Evolutionary conservation across 2,329 filamentous ascomycete genomes (phyloP), one percentile per base, ranked within the genome.

Genomic region (Verticillium alfalfae): DNA sequence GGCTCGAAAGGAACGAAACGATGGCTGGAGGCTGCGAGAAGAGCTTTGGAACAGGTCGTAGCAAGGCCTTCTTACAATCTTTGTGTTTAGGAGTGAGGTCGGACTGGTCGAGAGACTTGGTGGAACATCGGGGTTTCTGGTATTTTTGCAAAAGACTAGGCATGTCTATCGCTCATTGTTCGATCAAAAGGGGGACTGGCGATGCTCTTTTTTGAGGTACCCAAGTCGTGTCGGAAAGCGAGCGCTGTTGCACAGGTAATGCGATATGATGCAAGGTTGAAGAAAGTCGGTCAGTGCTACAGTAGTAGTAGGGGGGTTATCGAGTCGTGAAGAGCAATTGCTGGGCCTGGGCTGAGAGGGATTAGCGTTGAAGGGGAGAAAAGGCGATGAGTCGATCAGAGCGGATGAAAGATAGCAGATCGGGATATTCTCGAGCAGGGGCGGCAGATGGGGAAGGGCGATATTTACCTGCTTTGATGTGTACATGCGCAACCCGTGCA

Each of bases 121-220:
- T n/a, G 22, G 58, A 59, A 52, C 39, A 45, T 38, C 45, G 58
- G n/a, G 58, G 49, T 55, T 54, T 54, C 34, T 45, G 41, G 34
- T 54, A 54, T 45, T 70, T 72, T 41, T 72, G 69, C 38, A 73
- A 60, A 62, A 67, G 67, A 68, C 70, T 72, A 67, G 65, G 70
- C 72, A 73, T 72, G 61, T 71, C 69, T 66, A 60, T 67, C 63
- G 63, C 60, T 61, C 64, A 63, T 60, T 26, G 39, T 49, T 38
- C 39, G 60, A 34, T 12, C 38, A 10, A 34, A 26, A 39, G 22
- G 57, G 22, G 57, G 37, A 57, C 26, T 22, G 18, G 31, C 31
- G n/a, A 49, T 49, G 57, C 38, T 31, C 26, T 34, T 49, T 18
- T 49, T n/a, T 12, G 15, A n/a, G 26, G 22, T 13, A n/a, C 15